Percentiles rank a stretch among this genome's conserved stretches.
Conservation (phyloP, 164 flowering plant species). For the Pachysandra terminalis region DNA sequence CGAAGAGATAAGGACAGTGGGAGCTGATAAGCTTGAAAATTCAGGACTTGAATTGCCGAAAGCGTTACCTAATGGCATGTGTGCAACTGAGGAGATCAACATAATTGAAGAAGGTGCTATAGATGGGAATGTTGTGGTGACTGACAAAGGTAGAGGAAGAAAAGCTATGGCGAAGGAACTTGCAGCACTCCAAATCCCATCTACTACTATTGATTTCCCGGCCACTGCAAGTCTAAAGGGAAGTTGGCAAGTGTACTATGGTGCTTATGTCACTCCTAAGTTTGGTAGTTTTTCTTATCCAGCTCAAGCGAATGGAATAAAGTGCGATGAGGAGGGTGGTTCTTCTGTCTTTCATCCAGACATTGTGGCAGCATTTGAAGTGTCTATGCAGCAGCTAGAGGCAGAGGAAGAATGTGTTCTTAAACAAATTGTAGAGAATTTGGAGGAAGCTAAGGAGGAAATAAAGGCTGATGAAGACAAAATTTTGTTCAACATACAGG, state of each 20-base stretch:
- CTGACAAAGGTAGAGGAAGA: conserved; percentile 23
- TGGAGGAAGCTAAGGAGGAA: background rate
- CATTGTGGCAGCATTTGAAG: conserved; percentile 36
- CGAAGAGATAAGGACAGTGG: background rate
- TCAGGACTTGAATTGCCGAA: background rate
- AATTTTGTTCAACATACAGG: background rate
- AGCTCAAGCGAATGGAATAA: background rate
- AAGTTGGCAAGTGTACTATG: conserved; percentile 21
- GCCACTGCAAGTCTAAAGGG: conserved; percentile 19
- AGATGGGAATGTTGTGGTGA: background rate
- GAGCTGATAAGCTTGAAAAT: background rate
- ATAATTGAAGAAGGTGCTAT: background rate
- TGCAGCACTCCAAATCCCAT: conserved; percentile 24
- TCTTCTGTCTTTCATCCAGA: conserved; percentile 28
- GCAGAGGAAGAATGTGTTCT: conserved; percentile 30
- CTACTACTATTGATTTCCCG: conserved; percentile 25
- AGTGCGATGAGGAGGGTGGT: conserved; percentile 8
- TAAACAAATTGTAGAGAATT: conserved; percentile 15
- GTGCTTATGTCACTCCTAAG: conserved; percentile 31
- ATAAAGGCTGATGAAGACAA: background rate
- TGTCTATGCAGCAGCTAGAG: conserved; percentile 32
- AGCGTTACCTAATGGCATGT: background rate
- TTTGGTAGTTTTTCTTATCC: conserved; percentile 26
- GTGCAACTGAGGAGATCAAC: background rate
- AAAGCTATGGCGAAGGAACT: conserved; percentile 28